Conservation (phyloP, 2,329 filamentous ascomycete species). For the Alternaria sp. region DNA sequence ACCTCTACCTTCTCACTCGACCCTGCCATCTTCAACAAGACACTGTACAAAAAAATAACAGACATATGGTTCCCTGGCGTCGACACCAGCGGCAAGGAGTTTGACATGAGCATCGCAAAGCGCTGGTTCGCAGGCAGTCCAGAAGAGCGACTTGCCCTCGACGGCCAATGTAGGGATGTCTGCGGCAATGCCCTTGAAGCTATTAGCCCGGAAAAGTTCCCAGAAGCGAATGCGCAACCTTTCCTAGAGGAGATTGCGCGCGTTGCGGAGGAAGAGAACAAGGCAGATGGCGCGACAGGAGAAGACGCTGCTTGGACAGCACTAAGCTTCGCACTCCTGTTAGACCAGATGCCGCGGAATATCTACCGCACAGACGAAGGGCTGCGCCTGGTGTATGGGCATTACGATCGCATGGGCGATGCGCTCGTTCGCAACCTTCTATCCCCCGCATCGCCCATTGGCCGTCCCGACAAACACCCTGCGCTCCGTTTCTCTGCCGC, state of each 20-base stretch:
- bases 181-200: constrained; percentile 47
- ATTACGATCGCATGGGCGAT: constrained; percentile 64
- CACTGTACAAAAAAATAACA: constrained; percentile 46
- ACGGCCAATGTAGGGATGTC: constrained; percentile 42
- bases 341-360: constrained; percentile 70
- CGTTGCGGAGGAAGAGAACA: constrained; percentile 8
- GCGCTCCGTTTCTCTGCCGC: constrained; percentile 38
- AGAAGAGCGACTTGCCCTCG: constrained; percentile 47
- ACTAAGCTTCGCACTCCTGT: constrained; percentile 62
- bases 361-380: constrained; percentile 59
- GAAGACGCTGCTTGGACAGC: constrained; percentile 44
- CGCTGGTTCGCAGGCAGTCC: constrained; percentile 49
- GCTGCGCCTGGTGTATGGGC: constrained; percentile 57
- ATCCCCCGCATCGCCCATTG: constrained; percentile 22
- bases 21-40: constrained; percentile 48
- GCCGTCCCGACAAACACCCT: constrained; percentile 39
- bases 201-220: constrained; percentile 44
- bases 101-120: constrained; percentile 33
- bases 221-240: constrained; percentile 44
- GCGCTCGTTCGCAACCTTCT: constrained; percentile 52
- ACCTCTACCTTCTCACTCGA: constrained; percentile 42
- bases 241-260: constrained; percentile 45
- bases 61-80: constrained; percentile 50
- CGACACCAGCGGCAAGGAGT: constrained; percentile 28
- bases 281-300: constrained; percentile 24